Evolutionary conservation across 2,329 filamentous ascomycete species (phyloP).

Genomic region (Tolypocladium pustulatum): DNA sequence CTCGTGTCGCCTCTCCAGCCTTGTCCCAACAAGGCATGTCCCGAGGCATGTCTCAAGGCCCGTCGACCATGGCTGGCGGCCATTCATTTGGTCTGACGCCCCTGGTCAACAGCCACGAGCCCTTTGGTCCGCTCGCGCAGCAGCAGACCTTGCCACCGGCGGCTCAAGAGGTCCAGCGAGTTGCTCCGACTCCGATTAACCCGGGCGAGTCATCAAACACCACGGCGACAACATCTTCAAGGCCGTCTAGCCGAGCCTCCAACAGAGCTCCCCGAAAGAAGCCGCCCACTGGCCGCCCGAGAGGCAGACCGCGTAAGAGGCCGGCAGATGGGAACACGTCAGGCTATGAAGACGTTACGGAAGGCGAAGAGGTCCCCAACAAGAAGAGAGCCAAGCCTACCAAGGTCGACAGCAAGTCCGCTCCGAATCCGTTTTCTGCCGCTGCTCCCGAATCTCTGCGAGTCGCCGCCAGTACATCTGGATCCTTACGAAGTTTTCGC

Average conservation of each 20-base stretch:
- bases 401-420: slow-evolving; percentile 55
- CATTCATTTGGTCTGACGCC: neutral
- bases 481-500: slow-evolving; percentile 75
- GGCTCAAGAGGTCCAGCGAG: slow-evolving; percentile 20
- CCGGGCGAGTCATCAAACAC: slow-evolving; percentile 7
- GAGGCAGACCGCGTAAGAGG: slow-evolving; percentile 46
- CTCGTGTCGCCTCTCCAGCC: slow-evolving; percentile 25
- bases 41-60: slow-evolving; percentile 18
- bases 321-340: slow-evolving; percentile 57
- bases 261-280: slow-evolving; percentile 28
- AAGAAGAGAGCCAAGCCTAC: slow-evolving; percentile 72
- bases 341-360: slow-evolving; percentile 57
- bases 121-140: slow-evolving; percentile 9
- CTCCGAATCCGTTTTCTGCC: slow-evolving; percentile 65
- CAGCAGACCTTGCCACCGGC: slow-evolving; percentile 6
- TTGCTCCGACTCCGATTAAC: slow-evolving; percentile 24
- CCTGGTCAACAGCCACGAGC: slow-evolving; percentile 12
- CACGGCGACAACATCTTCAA: slow-evolving; percentile 28
- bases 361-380: slow-evolving; percentile 43
- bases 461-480: slow-evolving; percentile 83
- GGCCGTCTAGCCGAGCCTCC: slow-evolving; percentile 51
- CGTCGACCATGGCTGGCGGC: neutral
- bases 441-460: slow-evolving; percentile 68
- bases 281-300: slow-evolving; percentile 41
- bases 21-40: slow-evolving; percentile 19